Base-by-base conservation (phyloP, 257 asterid species). In the Phtheirospermum japonicum region DNA sequence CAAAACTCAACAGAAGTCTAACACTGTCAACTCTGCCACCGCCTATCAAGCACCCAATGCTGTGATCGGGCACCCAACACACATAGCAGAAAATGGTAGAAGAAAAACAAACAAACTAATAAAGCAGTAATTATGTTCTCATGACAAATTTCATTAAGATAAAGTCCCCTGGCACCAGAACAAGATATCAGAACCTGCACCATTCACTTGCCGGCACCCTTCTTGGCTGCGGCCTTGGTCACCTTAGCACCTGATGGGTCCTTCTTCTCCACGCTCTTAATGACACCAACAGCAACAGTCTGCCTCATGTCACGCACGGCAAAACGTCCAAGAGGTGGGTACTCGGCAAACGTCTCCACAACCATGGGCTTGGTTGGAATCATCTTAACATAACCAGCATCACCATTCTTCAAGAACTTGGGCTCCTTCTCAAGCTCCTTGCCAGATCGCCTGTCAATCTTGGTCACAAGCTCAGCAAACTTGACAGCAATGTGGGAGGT, bases 401-500 rank as follows among this genome's bases (percentile, higher is more conserved):
- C 91, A 30, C 88, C 82, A 4, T 84, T 84, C 82, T 84, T 84
- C 78, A 84, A 57, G 66, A 84, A 84, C 68, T 84, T 84, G 43
- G 88, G 90, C 65, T 81, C 87, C 80, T 80, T 80, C 85, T 83
- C 90, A 0, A 83, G 71, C 59, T 83, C 90, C 61, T 83, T 79
- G 16, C 79, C 81, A 26, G 79, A 75, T 0, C 79, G 81, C 54
- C 81, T 65, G 65, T 81, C 84, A 9, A 81, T 81, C 80, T 81
- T 81, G 49, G 84, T 76, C 61, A 78, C 23, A 11, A 83, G 71
- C 40, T 83, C 90, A 19, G 78, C 75, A 36, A 83, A 83, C 79
- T 83, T 83, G 7, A 78, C 87, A n/a, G 86, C 84, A 64, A 83
- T 83, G 77, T 83, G 90, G 34, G 83, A 83, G 34, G 87, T 83